These are phyloP conservation scores for Kodamaea jinghongensis DNA, from an alignment of 805 yeast genomes.

Conservation along the genomic window DNA sequence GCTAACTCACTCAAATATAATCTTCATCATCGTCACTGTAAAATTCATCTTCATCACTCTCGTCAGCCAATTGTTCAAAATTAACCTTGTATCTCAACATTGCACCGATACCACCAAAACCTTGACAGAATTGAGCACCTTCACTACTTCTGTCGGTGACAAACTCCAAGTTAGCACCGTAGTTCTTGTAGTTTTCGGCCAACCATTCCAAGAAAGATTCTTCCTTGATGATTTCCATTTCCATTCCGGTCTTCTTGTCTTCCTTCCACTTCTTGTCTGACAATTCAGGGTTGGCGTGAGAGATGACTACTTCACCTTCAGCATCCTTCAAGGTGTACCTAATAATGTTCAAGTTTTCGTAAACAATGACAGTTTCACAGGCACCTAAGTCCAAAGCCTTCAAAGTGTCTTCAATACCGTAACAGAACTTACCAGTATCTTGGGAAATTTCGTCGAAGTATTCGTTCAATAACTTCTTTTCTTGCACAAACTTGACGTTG, in stretches of 20 bases:
- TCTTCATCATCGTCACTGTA: slow-evolving; percentile 66
- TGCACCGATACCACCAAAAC: slow-evolving; percentile 99
- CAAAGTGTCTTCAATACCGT: slow-evolving; percentile 93
- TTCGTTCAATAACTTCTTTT: slow-evolving; percentile 86
- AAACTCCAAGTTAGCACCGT: slow-evolving; percentile 94
- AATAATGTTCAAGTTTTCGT: slow-evolving; percentile 82
- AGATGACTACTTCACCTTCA: slow-evolving; percentile 75
- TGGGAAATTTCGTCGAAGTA: slow-evolving; percentile 97
- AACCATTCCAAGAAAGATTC: slow-evolving; percentile 92
- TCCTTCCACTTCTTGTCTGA: slow-evolving; percentile 72
- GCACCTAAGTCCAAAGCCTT: slow-evolving; percentile 97
- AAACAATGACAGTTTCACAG: slow-evolving; percentile 87
- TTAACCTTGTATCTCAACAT: slow-evolving; percentile 93
- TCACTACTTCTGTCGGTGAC: slow-evolving; percentile 96
- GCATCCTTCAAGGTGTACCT: slow-evolving; percentile 82
- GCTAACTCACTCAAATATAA: slow-evolving; percentile 8
- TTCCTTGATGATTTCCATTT: slow-evolving; percentile 86
- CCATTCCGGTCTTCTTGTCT: slow-evolving; percentile 85
- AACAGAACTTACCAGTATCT: slow-evolving; percentile 96
- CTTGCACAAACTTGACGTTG: slow-evolving; percentile 96
- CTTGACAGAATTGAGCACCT: slow-evolving; percentile 97
- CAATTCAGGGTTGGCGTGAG: slow-evolving; percentile 68
- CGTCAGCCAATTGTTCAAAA: slow-evolving; percentile 92
- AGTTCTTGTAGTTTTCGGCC: slow-evolving; percentile 92
- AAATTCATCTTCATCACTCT: slow-evolving; percentile 79